A percentile compares a stretch with the other conserved stretches of the same genome.
Conservation (phyloP, 768 basidiomycete genomes). For the Serendipita sp. region DNA sequence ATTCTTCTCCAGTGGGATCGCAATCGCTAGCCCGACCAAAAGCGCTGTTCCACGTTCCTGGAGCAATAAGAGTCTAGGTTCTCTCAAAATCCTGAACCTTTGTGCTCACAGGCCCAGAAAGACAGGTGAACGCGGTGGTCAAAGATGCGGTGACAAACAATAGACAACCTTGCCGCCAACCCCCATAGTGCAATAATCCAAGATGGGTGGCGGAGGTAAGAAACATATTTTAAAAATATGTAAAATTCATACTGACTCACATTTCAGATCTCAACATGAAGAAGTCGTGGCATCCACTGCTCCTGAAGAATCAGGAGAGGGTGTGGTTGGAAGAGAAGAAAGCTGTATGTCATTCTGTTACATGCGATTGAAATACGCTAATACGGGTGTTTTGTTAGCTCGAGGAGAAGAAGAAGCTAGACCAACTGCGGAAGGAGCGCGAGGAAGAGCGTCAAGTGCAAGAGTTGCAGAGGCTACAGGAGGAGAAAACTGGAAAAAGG, state of each 20-base stretch:
- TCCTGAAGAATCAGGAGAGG: constrained; percentile 95
- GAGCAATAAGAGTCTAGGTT: background rate
- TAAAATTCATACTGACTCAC: background rate
- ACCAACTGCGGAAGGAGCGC: constrained; percentile 91
- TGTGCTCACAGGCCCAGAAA: background rate
- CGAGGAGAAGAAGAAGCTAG: constrained; percentile 96
- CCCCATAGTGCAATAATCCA: constrained; percentile 22
- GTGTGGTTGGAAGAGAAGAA: constrained; percentile 99
- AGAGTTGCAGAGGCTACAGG: constrained; percentile 88
- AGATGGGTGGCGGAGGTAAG: constrained; percentile 74
- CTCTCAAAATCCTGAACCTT: background rate
- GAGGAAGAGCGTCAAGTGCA: constrained; percentile 95
- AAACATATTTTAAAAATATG: background rate
- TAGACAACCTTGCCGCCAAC: background rate
- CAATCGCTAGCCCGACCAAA: background rate
- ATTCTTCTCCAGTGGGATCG: background rate
- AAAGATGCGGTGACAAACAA: background rate
- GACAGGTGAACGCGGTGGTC: background rate
- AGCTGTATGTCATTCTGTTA: constrained; percentile 40
- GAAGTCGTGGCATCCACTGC: constrained; percentile 98
- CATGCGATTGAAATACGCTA: constrained; percentile 1
- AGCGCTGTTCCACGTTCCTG: background rate
- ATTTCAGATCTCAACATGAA: constrained; percentile 83
- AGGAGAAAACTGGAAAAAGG: constrained; percentile 90
- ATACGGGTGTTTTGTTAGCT: constrained; percentile 35